These are phyloP conservation scores for Cryphonectria parasitica DNA, from an alignment of 2,329 filamentous ascomycete genomes.

Conservation along the genomic window DNA sequence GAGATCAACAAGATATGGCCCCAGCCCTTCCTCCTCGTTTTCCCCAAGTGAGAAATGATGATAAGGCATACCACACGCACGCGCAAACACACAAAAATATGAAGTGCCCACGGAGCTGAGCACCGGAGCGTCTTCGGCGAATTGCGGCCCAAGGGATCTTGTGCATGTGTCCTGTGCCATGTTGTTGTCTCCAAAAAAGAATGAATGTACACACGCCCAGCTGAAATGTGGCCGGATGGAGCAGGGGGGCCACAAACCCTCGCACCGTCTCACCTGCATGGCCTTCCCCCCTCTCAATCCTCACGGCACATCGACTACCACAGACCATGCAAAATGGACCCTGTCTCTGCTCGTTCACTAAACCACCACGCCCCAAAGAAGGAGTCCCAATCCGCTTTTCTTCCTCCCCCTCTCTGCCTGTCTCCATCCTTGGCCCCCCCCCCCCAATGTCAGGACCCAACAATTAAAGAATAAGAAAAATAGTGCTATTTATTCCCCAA, in stretches of 20 bases:
- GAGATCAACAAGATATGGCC: background rate
- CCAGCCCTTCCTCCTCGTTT: background rate
- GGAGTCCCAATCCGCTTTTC: constrained; percentile 1
- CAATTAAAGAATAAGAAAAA: background rate
- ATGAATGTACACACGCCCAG: background rate
- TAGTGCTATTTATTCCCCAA: background rate
- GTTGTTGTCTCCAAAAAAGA: background rate
- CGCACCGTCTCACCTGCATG: constrained; percentile 1
- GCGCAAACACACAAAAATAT: background rate
- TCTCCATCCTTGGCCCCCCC: background rate
- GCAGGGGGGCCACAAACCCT: background rate
- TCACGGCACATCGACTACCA: background rate
- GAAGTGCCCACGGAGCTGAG: background rate
- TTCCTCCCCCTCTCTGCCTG: too few species aligned
- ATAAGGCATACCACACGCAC: background rate
- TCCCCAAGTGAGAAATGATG: background rate
- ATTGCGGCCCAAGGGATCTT: background rate
- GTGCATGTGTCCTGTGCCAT: background rate
- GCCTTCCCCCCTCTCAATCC: background rate
- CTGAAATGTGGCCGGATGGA: background rate
- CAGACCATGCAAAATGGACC: background rate
- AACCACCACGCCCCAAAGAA: constrained; percentile 16
- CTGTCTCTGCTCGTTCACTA: constrained; percentile 8
- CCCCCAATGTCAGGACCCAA: background rate
- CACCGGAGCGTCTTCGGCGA: background rate